Evolutionary conservation across 805 yeast genomes (phyloP).

Genomic region (Komagataella pastoris): DNA sequence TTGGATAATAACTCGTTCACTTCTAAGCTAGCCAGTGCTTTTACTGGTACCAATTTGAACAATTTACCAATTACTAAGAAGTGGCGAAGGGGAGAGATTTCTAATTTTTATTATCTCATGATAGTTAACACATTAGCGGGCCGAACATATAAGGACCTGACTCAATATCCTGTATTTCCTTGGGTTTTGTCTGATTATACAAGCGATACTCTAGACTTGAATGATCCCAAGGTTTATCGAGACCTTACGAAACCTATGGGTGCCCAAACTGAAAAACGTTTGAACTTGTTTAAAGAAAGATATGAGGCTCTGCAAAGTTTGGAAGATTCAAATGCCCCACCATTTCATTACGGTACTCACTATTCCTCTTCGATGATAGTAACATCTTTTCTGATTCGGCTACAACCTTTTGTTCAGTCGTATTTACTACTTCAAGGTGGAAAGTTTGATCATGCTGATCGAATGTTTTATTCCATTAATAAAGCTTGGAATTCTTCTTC

Average conservation of each 20-base stretch:
- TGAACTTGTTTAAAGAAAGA: slow-evolving; percentile 51
- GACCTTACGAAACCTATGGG: slow-evolving; percentile 89
- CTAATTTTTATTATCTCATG: slow-evolving; percentile 75
- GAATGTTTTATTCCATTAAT: slow-evolving; percentile 62
- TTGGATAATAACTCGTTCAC: slow-evolving; percentile 15
- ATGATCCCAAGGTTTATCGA: slow-evolving; percentile 47
- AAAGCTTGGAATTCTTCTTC: slow-evolving; percentile 78
- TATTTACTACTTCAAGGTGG: slow-evolving; percentile 77
- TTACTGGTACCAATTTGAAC: slow-evolving; percentile 21
- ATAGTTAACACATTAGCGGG: slow-evolving; percentile 78
- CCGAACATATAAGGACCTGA: slow-evolving; percentile 75
- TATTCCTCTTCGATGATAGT: slow-evolving; percentile 93
- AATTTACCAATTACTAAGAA: slow-evolving; percentile 40
- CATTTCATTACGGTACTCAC: slow-evolving; percentile 89
- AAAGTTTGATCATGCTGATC: slow-evolving; percentile 77
- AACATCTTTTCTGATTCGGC: slow-evolving; percentile 61
- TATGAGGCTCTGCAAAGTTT: slow-evolving; percentile 58
- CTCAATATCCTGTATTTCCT: slow-evolving; percentile 87
- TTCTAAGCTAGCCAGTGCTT: slow-evolving; percentile 29
- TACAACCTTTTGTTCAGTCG: slow-evolving; percentile 73
- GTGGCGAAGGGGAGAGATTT: slow-evolving; percentile 70
- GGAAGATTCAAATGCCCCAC: slow-evolving; percentile 45
- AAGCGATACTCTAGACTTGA: slow-evolving; percentile 55
- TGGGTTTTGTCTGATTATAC: slow-evolving; percentile 82
- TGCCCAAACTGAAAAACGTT: slow-evolving; percentile 55